A percentile compares a stretch with the other conserved stretches of the same genome.
phyloP scores from a whole-genome alignment of 805 yeast genomes.

The Nakazawaea laoshanensis region DNA sequence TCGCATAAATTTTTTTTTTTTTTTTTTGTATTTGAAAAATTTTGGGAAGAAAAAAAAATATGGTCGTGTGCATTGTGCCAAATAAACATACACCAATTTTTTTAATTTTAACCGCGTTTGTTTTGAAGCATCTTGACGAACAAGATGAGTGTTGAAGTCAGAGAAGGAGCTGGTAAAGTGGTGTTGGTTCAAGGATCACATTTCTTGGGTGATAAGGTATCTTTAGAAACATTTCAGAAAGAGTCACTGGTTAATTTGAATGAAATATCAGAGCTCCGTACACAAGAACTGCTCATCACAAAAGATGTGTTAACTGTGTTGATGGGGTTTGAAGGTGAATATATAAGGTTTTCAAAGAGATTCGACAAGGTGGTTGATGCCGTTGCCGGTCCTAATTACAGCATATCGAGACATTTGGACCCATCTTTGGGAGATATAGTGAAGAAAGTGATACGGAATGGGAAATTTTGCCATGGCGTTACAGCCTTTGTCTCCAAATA shows the following conservation, averaged over 20 bases:
- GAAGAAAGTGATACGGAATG: constrained; percentile 48
- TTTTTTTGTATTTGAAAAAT: constrained; percentile 1
- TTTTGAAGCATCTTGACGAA: no score
- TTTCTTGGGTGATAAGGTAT: no score
- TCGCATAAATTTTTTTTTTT: neutral
- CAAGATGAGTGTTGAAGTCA: no score
- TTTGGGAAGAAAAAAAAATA: neutral
- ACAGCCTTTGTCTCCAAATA: constrained; percentile 53
- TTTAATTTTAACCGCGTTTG: no score
- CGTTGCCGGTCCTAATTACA: constrained; percentile 66
- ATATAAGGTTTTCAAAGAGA: constrained; percentile 57
- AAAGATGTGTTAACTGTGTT: constrained; percentile 64
- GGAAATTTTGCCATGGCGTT: constrained; percentile 55
- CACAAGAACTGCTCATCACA: constrained; percentile 68
- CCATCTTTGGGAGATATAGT: constrained; percentile 65
- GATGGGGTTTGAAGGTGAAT: constrained; percentile 69
- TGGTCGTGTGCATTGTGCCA: neutral
- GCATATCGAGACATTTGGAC: constrained; percentile 65
- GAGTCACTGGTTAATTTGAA: no score
- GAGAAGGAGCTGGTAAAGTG: no score
- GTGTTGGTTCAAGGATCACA: no score
- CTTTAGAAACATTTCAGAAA: no score
- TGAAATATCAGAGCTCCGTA: constrained; percentile 27
- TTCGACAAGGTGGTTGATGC: constrained; percentile 42
- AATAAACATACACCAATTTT: no score